phyloP scores from a whole-genome alignment of 2,329 filamentous ascomycete genomes.

The Aspergillus brunneoviolaceus region DNA sequence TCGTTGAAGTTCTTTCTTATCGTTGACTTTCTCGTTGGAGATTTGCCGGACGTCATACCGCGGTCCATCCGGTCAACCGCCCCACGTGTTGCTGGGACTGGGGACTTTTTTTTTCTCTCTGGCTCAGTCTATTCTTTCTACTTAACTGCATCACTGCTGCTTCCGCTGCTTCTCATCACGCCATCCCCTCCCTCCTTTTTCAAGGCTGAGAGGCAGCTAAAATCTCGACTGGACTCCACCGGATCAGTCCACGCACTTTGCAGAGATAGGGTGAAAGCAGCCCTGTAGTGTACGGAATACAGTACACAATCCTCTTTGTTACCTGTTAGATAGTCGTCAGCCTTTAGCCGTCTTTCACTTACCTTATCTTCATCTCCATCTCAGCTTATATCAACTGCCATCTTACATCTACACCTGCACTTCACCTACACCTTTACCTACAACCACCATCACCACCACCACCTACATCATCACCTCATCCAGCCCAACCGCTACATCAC shows the following conservation, averaged over 20 bases:
- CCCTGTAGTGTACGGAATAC: not conserved
- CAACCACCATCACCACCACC: not conserved
- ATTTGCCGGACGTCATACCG: constrained; percentile 25
- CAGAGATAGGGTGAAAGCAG: not conserved
- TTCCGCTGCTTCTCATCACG: not conserved
- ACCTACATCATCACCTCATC: not conserved
- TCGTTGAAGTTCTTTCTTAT: constrained; percentile 7
- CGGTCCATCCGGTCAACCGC: constrained; percentile 12
- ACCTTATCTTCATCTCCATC: not conserved
- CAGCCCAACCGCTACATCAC: constrained; percentile 2
- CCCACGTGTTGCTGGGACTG: constrained; percentile 20
- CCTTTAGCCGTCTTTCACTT: not conserved
- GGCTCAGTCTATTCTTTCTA: not conserved
- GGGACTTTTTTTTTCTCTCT: not conserved
- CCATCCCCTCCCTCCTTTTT: not conserved
- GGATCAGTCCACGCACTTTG: constrained; percentile 3
- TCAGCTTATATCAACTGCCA: not conserved
- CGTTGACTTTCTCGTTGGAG: not conserved
- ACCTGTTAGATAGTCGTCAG: not conserved
- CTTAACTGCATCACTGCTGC: not conserved
- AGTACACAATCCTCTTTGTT: not conserved
- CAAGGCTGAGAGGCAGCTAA: not conserved
- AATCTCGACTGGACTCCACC: constrained; percentile 3
- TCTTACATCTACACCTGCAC: not conserved
- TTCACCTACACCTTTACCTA: not conserved